A percentile compares a stretch with the other conserved stretches of the same genome.
phyloP scores from a whole-genome alignment of 225 moss, liverwort and hornwort genomes.

The Polytrichum commune region DNA sequence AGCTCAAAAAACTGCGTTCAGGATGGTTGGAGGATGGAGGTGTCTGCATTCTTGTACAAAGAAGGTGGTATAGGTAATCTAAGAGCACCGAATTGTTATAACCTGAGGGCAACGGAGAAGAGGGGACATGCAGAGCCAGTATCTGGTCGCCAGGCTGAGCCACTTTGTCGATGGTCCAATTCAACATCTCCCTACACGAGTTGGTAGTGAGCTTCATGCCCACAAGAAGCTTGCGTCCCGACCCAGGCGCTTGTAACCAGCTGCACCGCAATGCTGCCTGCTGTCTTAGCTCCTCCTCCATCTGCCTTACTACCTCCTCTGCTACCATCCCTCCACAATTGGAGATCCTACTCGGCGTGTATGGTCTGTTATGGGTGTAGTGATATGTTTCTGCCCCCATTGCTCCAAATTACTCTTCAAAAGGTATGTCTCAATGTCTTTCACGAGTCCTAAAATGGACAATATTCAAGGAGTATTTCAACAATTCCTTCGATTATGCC shows the following conservation, averaged over 20 bases:
- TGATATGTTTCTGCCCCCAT: conserved; percentile 32
- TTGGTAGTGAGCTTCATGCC: conserved; percentile 46
- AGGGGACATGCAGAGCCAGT: conserved; percentile 42
- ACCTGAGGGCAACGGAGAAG: conserved; percentile 34
- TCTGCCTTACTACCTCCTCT: conserved; percentile 43
- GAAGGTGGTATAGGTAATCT: neutral
- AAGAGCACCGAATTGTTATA: neutral
- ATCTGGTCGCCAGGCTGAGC: conserved; percentile 52
- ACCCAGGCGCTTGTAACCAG: neutral
- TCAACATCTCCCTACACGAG: conserved; percentile 43
- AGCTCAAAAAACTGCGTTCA: too few relatives aligned
- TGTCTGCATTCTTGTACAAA: neutral
- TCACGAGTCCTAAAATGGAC: too few relatives aligned
- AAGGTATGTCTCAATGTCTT: too few relatives aligned
- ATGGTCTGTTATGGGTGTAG: neutral
- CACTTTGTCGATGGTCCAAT: conserved; percentile 50
- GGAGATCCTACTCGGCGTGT: conserved; percentile 39
- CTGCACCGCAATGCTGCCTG: conserved; percentile 15
- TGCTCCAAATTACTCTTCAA: too few relatives aligned
- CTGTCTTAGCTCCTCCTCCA: conserved; percentile 35
- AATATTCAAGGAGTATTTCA: too few relatives aligned
- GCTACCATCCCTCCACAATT: conserved; percentile 58
- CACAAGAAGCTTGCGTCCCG: conserved; percentile 37
- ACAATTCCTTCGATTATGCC: too few relatives aligned
- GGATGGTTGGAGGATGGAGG: too few relatives aligned